phyloP scores from a whole-genome alignment of 1,284 basidiomycete genomes.

The Ceratobasidium sp. region DNA sequence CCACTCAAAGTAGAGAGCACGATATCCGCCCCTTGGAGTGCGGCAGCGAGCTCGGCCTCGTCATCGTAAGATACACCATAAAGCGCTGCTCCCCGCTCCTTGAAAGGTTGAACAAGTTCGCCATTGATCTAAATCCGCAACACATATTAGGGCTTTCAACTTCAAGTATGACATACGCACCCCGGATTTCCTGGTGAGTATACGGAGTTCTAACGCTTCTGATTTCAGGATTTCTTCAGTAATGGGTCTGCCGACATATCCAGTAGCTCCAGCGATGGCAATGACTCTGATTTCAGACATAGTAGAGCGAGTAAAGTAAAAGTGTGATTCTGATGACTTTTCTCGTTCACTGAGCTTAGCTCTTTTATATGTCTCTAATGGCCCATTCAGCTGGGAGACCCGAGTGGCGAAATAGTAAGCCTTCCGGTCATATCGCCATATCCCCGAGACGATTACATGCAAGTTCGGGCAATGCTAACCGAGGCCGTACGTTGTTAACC shows the following conservation, averaged over 20 bases:
- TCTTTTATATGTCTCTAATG: background rate
- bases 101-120: slow-evolving; percentile 34
- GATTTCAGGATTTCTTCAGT: slow-evolving; percentile 36
- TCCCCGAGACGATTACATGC: background rate
- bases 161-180: slow-evolving; percentile 9
- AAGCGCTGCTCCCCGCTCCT: slow-evolving; percentile 43
- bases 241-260: slow-evolving; percentile 44
- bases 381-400: background rate
- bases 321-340: background rate
- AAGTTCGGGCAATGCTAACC: background rate
- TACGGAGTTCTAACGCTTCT: slow-evolving; percentile 27
- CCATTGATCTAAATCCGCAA: slow-evolving; percentile 25
- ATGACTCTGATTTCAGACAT: slow-evolving; percentile 46
- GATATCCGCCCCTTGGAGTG: slow-evolving; percentile 40
- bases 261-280: slow-evolving; percentile 45
- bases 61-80: slow-evolving; percentile 41
- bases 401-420: background rate
- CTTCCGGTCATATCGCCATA: background rate
- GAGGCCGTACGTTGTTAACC: background rate
- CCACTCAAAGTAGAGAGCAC: slow-evolving; percentile 44
- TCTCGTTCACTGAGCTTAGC: background rate
- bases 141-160: background rate
- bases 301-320: background rate
- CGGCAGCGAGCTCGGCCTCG: slow-evolving; percentile 24
- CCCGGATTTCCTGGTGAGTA: slow-evolving; percentile 39